Percentiles rank a stretch among this genome's conserved stretches.
Conservation (phyloP, 768 basidiomycete genomes). For the Gyrodon lividus region DNA sequence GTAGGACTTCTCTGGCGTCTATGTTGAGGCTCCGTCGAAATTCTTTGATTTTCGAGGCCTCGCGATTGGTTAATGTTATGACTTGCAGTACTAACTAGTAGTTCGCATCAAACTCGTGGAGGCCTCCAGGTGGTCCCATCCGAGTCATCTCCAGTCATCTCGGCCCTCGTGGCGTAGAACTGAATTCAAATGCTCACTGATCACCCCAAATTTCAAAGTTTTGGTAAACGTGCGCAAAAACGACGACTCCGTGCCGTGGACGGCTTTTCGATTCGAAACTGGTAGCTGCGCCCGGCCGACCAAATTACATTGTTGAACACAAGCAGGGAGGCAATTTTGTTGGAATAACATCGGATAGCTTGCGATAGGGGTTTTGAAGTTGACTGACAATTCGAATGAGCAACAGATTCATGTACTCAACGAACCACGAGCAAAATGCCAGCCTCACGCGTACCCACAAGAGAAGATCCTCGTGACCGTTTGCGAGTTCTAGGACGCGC, state of each 20-base stretch:
- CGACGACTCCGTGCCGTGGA: background rate
- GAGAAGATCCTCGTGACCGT: too few species aligned
- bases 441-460: too few species aligned
- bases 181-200: background rate
- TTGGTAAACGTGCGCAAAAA: background rate
- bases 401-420: background rate
- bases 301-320: background rate
- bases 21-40: background rate
- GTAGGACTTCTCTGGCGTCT: background rate
- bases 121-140: background rate
- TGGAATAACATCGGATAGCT: background rate
- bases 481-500: too few species aligned
- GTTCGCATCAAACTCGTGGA: background rate
- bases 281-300: background rate
- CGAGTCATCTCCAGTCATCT: background rate
- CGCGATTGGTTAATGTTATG: background rate
- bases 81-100: background rate
- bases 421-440: too few species aligned
- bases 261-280: background rate
- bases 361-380: background rate
- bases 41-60: background rate
- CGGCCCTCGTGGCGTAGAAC: background rate
- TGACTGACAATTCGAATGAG: background rate
- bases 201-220: background rate
- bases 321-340: background rate